Evolutionary conservation across 2,329 filamentous ascomycete genomes (phyloP).

Genomic region (Scytalidium sp.): DNA sequence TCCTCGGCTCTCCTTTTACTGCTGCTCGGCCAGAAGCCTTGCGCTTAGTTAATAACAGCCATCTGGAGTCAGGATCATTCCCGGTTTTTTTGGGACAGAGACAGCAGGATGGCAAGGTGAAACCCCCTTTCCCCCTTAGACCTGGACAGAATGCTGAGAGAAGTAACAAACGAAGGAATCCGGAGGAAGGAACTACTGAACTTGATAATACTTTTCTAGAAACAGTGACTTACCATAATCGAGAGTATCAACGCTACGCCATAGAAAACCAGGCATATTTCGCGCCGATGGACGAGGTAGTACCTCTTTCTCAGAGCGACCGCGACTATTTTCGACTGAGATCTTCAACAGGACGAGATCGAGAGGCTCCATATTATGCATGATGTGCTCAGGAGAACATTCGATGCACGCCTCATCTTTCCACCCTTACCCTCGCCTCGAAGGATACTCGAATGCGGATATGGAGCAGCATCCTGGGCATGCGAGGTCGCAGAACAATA

Average conservation of each 20-base stretch:
- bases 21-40: no score
- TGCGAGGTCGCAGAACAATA: slow-evolving; percentile 62
- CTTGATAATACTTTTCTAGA: slow-evolving; percentile 58
- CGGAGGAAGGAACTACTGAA: slow-evolving; percentile 41
- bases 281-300: slow-evolving; percentile 69
- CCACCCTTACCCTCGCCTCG: slow-evolving; percentile 57
- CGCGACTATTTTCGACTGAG: neutral
- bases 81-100: neutral
- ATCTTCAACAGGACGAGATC: slow-evolving; percentile 57
- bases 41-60: no score
- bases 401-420: slow-evolving; percentile 67
- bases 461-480: slow-evolving; percentile 70
- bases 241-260: slow-evolving; percentile 66
- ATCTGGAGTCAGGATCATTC: neutral
- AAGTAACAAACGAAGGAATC: slow-evolving; percentile 25
- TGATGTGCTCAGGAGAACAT: slow-evolving; percentile 57
- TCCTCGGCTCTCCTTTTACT: no score
- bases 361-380: slow-evolving; percentile 64
- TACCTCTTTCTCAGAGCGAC: slow-evolving; percentile 13
- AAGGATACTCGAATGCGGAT: slow-evolving; percentile 69
- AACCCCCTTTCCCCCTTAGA: neutral
- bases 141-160: slow-evolving; percentile 1
- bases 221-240: slow-evolving; percentile 57
- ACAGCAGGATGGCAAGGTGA: slow-evolving; percentile 11
- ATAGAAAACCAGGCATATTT: slow-evolving; percentile 64